Conservation (phyloP, 192 early-diverging fungal species). For the Phlyctochytrium planicorne region DNA sequence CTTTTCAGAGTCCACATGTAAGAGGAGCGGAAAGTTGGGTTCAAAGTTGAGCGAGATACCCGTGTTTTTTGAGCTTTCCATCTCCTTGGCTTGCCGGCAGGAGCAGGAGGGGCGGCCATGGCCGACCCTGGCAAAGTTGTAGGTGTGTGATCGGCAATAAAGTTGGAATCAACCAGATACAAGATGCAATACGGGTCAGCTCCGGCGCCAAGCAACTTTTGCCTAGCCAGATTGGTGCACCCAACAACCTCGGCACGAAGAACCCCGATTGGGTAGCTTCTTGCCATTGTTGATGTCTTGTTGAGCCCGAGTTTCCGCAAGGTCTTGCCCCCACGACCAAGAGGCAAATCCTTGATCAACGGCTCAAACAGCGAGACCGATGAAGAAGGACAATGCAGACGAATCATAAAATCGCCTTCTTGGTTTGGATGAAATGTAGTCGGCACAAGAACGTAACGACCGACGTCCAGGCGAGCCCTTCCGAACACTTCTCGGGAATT, state of each 20-base stretch:
- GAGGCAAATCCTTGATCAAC: conserved; percentile 17
- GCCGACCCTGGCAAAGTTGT: not conserved
- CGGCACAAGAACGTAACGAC: conserved; percentile 43
- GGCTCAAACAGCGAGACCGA: not conserved
- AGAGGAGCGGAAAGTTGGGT: conserved; percentile 8
- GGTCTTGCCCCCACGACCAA: not conserved
- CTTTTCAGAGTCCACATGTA: conserved; percentile 26
- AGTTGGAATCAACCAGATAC: conserved; percentile 12
- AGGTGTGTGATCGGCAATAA: not conserved
- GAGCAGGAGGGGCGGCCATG: not conserved
- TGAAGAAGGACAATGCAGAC: conserved; percentile 12
- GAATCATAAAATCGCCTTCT: conserved; percentile 39
- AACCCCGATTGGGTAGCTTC: conserved; percentile 20
- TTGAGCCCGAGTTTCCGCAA: not conserved
- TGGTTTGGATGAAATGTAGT: conserved; percentile 33
- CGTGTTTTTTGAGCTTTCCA: conserved; percentile 7
- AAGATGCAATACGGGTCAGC: conserved; percentile 19
- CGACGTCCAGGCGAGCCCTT: conserved; percentile 18
- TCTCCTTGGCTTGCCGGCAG: not conserved
- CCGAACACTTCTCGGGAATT: conserved; percentile 41
- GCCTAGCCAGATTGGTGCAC: not conserved
- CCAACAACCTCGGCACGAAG: conserved; percentile 21
- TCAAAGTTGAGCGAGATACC: not conserved
- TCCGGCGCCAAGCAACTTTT: conserved; percentile 6
- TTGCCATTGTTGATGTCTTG: too few relatives aligned